phyloP scores from a whole-genome alignment of 2,329 filamentous ascomycete species.

The Emmonsia crescens region DNA sequence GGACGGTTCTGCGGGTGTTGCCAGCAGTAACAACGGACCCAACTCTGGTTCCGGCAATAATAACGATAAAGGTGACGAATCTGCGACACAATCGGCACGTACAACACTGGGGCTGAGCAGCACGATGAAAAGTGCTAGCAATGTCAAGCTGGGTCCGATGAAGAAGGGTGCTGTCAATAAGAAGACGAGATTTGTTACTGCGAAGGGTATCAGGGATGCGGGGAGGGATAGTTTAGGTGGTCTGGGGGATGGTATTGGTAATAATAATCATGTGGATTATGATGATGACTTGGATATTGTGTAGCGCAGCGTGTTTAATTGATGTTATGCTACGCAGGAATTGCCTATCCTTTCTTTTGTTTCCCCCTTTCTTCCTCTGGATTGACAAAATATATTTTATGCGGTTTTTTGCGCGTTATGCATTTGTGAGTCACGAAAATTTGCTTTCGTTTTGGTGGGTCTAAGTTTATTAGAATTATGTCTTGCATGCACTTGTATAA shows the following conservation, averaged over 20 bases:
- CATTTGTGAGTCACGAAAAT: not conserved
- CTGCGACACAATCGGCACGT: not conserved
- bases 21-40: not conserved
- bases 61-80: not conserved
- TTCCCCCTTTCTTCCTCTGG: not conserved
- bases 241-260: conserved; percentile 13
- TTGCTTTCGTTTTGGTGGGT: not conserved
- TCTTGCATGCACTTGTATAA: not conserved
- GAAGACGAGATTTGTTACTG: conserved; percentile 70
- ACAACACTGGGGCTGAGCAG: conserved; percentile 17
- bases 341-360: not conserved
- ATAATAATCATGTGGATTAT: conserved; percentile 37
- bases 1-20: not conserved
- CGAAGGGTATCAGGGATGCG: conserved; percentile 65
- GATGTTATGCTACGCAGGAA: not conserved
- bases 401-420: not conserved
- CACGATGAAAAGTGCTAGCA: conserved; percentile 26
- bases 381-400: not conserved
- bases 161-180: conserved; percentile 29
- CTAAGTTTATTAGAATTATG: not conserved
- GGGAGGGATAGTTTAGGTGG: conserved; percentile 59
- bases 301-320: conserved; percentile 10
- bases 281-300: conserved; percentile 42
- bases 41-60: not conserved
- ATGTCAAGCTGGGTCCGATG: conserved; percentile 31